These are phyloP conservation scores for Boletus pseudo-olivaceus DNA, from an alignment of 768 basidiomycete genomes.

Conservation along the genomic window DNA sequence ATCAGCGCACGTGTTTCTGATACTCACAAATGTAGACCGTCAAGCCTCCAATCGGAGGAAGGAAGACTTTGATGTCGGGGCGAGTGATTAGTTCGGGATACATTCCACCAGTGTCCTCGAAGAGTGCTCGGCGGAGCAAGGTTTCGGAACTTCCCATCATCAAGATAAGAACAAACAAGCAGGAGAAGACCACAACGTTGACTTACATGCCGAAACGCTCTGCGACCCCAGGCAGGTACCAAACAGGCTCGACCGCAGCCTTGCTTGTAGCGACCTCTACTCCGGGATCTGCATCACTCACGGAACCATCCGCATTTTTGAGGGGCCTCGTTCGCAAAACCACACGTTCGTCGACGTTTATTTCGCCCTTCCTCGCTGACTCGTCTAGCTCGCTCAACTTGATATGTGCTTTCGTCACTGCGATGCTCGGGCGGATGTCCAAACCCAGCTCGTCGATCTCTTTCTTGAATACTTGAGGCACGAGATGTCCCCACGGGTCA, in stretches of 20 bases:
- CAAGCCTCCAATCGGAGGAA: conserved; percentile 88
- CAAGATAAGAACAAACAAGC: neutral
- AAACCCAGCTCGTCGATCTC: conserved; percentile 64
- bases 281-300: conserved; percentile 59
- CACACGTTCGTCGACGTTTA: conserved; percentile 78
- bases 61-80: conserved; percentile 92
- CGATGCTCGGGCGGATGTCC: conserved; percentile 90
- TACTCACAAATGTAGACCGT: conserved; percentile 87
- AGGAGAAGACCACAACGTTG: neutral
- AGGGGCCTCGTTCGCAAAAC: conserved; percentile 67
- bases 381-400: conserved; percentile 94
- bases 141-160: conserved; percentile 61
- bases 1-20: neutral
- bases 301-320: conserved; percentile 59
- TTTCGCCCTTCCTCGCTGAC: conserved; percentile 63
- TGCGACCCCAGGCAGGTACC: conserved; percentile 92
- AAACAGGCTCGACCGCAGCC: conserved; percentile 95
- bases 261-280: conserved; percentile 88
- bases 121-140: conserved; percentile 83
- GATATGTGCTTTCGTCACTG: conserved; percentile 89
- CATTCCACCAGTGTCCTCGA: conserved; percentile 96
- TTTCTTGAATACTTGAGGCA: conserved; percentile 62
- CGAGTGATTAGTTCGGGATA: conserved; percentile 94
- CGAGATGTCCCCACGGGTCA: conserved; percentile 92
- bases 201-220: conserved; percentile 90